These are phyloP conservation scores for Phytophthora pluvialis DNA, from an alignment of 352 stramenopile species.

Conservation along the genomic window DNA sequence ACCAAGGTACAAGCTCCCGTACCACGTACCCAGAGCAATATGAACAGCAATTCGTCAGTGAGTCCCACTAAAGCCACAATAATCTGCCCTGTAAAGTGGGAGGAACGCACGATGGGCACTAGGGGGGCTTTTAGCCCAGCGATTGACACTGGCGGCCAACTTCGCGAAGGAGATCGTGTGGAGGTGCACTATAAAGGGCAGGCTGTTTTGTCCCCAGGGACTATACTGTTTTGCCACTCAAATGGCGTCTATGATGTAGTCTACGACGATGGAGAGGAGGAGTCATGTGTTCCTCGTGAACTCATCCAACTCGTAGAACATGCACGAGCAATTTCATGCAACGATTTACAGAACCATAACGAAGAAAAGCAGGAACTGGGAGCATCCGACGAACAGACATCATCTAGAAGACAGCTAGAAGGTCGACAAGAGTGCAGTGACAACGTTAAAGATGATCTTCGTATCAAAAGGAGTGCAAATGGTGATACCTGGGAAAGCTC, in stretches of 20 bases:
- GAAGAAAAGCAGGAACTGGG: neutral
- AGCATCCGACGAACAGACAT: neutral
- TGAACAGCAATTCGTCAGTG: neutral
- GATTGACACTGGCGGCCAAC: neutral
- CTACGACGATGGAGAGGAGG: constrained; percentile 40
- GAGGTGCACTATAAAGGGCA: constrained; percentile 24
- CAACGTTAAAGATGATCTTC: neutral
- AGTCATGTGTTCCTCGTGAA: constrained; percentile 30
- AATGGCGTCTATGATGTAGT: constrained; percentile 30
- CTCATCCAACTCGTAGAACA: constrained; percentile 27
- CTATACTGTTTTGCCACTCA: constrained; percentile 19
- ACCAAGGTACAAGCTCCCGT: neutral
- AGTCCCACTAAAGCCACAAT: constrained; percentile 15
- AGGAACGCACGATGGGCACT: neutral
- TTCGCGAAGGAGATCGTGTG: constrained; percentile 25
- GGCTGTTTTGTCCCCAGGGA: constrained; percentile 10
- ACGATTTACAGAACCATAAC: neutral
- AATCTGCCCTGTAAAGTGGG: constrained; percentile 28
- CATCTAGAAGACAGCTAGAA: no score
- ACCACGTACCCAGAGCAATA: neutral
- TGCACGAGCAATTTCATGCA: neutral
- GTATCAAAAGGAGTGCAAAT: no score
- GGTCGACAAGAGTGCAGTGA: neutral
- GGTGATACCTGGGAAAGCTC: neutral
- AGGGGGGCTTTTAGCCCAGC: neutral